Base-by-base conservation (phyloP, 352 stramenopile genomes). In the Pythium folliculosum region DNA sequence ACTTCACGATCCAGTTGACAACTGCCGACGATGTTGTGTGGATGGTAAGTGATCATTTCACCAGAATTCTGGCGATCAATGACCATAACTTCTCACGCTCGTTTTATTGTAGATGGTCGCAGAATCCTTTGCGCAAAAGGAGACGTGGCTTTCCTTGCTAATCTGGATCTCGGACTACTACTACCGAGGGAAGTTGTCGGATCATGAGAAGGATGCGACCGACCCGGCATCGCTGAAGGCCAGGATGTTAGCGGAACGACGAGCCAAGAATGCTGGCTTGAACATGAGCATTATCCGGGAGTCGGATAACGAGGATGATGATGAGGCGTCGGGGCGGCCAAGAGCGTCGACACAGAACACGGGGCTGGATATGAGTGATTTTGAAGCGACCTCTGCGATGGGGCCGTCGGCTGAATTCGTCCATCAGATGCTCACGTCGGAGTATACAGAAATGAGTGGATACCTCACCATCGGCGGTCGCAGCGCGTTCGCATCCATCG, bases 111-210 rank as follows among this genome's bases (percentile, higher is more conserved):
- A 94, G 86, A 61, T 96, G 19, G 82, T 94, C 10, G 86, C 88
- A 0, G 85, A 94, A 22, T 89, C 78, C 25, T 88, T 89, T 54
- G 85, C 75, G 17, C 86, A 94, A 53, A 96, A 94, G 60, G 86
- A 96, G 67, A 86, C 84, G n/a, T 96, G 88, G 88, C 63, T 95
- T 0, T 89, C 84, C n/a, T 68, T 84, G 22, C 67, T 96, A 22
- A 92, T 96, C 25, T 96, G 88, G 88, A 68, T 92, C 12, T 93
- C 86, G 3, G 88, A 96, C 67, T 96, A 93, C 44, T 90, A 94
- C 69, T 94, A 86, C 63, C 72, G 85, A 38, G 69, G 69, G 2
- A 63, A 23, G 32, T 63, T n/a, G 3, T 60, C 52, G 5, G 54
- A 51, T 23, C 30, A 63, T 10, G 60, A 58, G 22, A 62, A 43